Conservation (phyloP, 805 yeast genomes). For the Wickerhamia fluorescens region DNA sequence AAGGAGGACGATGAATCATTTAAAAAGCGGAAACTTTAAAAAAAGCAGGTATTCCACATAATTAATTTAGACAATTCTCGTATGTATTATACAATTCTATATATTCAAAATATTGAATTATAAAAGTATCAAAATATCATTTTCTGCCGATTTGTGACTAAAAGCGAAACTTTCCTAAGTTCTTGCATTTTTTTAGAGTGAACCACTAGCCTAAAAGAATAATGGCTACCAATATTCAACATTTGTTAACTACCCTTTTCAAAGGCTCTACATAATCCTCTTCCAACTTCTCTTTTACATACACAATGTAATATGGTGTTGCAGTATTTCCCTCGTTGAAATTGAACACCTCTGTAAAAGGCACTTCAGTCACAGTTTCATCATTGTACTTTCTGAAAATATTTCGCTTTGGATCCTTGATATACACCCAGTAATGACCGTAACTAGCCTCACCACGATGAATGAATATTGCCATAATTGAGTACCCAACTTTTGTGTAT, state of each 20-base stretch:
- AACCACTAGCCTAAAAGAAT: too few species aligned
- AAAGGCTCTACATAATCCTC: slow-evolving; percentile 56
- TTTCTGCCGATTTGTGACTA: too few species aligned
- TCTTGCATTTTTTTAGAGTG: too few species aligned
- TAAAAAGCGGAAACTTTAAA: slow-evolving; percentile 7
- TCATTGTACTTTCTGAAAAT: slow-evolving; percentile 89
- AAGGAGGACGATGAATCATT: slow-evolving; percentile 4
- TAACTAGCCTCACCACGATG: slow-evolving; percentile 94
- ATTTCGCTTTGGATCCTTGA: slow-evolving; percentile 61
- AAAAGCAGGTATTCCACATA: slow-evolving; percentile 1
- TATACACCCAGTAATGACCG: slow-evolving; percentile 97
- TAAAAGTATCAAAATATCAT: too few species aligned
- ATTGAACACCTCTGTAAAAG: slow-evolving; percentile 57
- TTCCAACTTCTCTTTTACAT: slow-evolving; percentile 57
- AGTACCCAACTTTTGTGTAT: slow-evolving; percentile 62
- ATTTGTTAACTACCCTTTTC: too few species aligned
- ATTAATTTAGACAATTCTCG: too few species aligned
- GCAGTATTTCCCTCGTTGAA: slow-evolving; percentile 69
- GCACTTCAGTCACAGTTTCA: slow-evolving; percentile 83
- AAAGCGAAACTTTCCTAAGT: too few species aligned
- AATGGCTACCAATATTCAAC: too few species aligned
- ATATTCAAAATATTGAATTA: too few species aligned
- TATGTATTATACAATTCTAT: too few species aligned
- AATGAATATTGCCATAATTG: slow-evolving; percentile 84
- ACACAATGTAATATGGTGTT: slow-evolving; percentile 89